Conservation (phyloP, 768 basidiomycete genomes). For the Austroboletus eburneus region DNA sequence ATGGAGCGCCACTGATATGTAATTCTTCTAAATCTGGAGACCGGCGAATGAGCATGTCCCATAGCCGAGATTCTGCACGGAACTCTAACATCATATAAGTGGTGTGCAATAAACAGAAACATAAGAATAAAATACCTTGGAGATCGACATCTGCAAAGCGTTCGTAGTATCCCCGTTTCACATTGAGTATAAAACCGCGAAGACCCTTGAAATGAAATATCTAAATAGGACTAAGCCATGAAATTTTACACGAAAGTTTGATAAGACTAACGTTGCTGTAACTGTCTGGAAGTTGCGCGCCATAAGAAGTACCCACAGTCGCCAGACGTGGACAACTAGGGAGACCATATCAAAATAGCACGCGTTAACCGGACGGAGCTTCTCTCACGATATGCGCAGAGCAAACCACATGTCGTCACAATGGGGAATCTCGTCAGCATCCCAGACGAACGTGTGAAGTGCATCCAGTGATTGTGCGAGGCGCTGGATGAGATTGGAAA, state of each 20-base stretch:
- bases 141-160: constrained; percentile 48
- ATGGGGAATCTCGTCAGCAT: constrained; percentile 59
- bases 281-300: constrained; percentile 50
- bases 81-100: constrained; percentile 19
- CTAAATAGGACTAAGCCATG: constrained; percentile 32
- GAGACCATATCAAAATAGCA: not conserved
- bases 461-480: constrained; percentile 59
- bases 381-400: constrained; percentile 57
- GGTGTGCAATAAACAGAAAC: not conserved
- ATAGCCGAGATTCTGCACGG: constrained; percentile 36
- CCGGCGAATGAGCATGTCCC: constrained; percentile 65
- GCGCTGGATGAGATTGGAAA: constrained; percentile 50
- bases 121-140: constrained; percentile 42
- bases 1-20: constrained; percentile 35
- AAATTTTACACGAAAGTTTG: not conserved
- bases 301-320: constrained; percentile 59
- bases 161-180: constrained; percentile 61
- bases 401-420: constrained; percentile 79
- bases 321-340: constrained; percentile 64
- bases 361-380: not conserved
- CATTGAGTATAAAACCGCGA: constrained; percentile 54
- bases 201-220: constrained; percentile 67
- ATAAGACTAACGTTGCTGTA: constrained; percentile 55
- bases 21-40: constrained; percentile 68
- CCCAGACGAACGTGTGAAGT: constrained; percentile 66